A percentile compares a stretch with the other conserved stretches of the same genome.
phyloP scores from a whole-genome alignment of 176 grass and related monocot species.

The Tillandsia fasciculata region DNA sequence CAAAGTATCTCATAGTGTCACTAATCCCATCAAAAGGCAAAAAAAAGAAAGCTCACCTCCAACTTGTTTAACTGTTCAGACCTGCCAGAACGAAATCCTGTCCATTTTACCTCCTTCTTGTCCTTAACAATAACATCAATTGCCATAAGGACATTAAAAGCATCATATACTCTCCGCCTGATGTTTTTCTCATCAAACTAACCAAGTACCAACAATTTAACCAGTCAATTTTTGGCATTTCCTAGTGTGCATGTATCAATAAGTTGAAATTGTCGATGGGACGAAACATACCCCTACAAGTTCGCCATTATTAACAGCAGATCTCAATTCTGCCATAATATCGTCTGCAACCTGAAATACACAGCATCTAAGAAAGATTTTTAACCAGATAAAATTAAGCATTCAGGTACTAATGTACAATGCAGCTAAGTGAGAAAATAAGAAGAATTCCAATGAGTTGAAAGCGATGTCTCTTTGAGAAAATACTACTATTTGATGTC shows the following conservation, averaged over 20 bases:
- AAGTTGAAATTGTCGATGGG: constrained; percentile 2
- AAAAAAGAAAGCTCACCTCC: constrained; percentile 52
- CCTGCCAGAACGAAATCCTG: constrained; percentile 61
- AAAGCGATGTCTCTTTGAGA: no score
- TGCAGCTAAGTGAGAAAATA: no score
- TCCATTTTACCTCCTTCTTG: constrained; percentile 93
- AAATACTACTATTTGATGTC: no score
- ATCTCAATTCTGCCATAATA: constrained; percentile 66
- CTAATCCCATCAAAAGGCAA: background rate
- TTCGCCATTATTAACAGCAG: constrained; percentile 30
- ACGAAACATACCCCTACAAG: constrained; percentile 46
- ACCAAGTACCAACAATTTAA: constrained; percentile 13
- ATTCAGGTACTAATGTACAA: no score
- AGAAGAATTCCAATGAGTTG: no score
- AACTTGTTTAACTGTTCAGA: constrained; percentile 50
- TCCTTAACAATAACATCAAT: constrained; percentile 84
- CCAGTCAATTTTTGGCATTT: background rate
- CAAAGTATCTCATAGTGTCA: no score
- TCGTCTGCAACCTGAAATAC: constrained; percentile 79
- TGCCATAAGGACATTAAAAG: constrained; percentile 95
- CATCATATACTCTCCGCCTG: constrained; percentile 85
- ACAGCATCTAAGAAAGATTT: background rate
- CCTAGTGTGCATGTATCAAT: background rate
- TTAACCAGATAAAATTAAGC: background rate
- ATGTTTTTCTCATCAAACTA: constrained; percentile 99